Conservation (phyloP, 768 basidiomycete genomes). For the Collybia nuda region DNA sequence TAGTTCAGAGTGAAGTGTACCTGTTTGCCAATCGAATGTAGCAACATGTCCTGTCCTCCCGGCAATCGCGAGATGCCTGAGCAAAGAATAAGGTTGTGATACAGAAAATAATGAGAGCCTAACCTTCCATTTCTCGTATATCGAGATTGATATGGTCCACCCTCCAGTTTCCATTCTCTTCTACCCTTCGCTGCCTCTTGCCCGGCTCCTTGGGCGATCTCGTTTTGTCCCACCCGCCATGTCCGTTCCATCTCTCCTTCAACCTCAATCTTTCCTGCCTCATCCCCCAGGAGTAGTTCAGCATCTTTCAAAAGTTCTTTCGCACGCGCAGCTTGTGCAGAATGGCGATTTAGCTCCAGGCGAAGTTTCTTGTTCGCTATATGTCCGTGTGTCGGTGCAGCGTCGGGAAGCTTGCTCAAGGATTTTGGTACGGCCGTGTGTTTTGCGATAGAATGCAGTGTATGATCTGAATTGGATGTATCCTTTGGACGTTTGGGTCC, state of each 20-base stretch:
- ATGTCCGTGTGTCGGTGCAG: conserved; percentile 51
- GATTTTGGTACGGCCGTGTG: conserved; percentile 70
- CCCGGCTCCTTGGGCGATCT: conserved; percentile 66
- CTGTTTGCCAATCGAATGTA: conserved; percentile 92
- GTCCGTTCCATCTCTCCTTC: conserved; percentile 86
- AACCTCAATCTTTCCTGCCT: conserved; percentile 70
- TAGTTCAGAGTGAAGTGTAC: conserved; percentile 81
- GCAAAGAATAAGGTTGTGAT: background rate
- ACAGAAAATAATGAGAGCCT: conserved; percentile 20
- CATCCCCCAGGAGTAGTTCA: conserved; percentile 67
- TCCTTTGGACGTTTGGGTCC: conserved; percentile 25
- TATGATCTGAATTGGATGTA: conserved; percentile 40
- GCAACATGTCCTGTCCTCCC: conserved; percentile 85
- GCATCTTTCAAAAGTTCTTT: conserved; percentile 68
- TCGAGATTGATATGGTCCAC: conserved; percentile 80
- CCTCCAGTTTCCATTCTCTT: conserved; percentile 79
- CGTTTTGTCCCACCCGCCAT: conserved; percentile 84
- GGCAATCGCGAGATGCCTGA: conserved; percentile 82
- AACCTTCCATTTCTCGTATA: conserved; percentile 93
- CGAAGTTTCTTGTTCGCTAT: conserved; percentile 77
- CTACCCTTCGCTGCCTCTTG: conserved; percentile 75
- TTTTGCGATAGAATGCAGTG: conserved; percentile 53
- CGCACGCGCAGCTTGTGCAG: conserved; percentile 59
- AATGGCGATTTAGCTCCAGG: conserved; percentile 62
- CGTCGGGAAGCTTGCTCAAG: conserved; percentile 49